Percentiles rank a stretch among this genome's conserved stretches.
Conservation (phyloP, 352 stramenopile species). For the Phytophthora ramorum region DNA sequence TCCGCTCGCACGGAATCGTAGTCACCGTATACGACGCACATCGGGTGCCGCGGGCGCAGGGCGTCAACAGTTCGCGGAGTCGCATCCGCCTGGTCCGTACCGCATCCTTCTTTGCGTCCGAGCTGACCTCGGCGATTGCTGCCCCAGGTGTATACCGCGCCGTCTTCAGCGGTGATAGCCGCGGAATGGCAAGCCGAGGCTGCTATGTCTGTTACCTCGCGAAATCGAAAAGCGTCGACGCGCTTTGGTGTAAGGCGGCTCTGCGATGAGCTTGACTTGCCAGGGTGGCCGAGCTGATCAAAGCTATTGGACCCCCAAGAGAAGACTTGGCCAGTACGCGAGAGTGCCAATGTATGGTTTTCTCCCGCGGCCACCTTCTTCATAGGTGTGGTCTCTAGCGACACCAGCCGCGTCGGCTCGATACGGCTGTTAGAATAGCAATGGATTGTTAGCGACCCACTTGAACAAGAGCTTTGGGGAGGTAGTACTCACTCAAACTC, state of each 20-base stretch:
- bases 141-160: conserved; percentile 78
- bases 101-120: conserved; percentile 77
- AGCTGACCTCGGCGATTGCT: conserved; percentile 85
- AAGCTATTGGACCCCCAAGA: conserved; percentile 89
- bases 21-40: conserved; percentile 70
- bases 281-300: conserved; percentile 71
- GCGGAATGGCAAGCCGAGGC: conserved; percentile 78
- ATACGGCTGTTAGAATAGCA: conserved; percentile 53
- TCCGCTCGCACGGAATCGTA: conserved; percentile 49
- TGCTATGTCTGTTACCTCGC: conserved; percentile 66
- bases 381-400: conserved; percentile 63
- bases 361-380: conserved; percentile 75
- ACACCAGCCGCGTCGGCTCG: conserved; percentile 59
- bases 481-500: conserved; percentile 73
- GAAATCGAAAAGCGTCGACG: conserved; percentile 70
- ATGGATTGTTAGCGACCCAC: neutral
- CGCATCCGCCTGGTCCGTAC: conserved; percentile 66
- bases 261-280: conserved; percentile 62
- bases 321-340: conserved; percentile 69
- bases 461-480: neutral
- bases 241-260: conserved; percentile 75
- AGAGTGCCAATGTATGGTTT: conserved; percentile 83
- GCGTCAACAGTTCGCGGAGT: conserved; percentile 68
- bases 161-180: conserved; percentile 54
- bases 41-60: conserved; percentile 52